Conservation (phyloP, 2,329 filamentous ascomycete genomes). For the Colletotrichum tropicicola region DNA sequence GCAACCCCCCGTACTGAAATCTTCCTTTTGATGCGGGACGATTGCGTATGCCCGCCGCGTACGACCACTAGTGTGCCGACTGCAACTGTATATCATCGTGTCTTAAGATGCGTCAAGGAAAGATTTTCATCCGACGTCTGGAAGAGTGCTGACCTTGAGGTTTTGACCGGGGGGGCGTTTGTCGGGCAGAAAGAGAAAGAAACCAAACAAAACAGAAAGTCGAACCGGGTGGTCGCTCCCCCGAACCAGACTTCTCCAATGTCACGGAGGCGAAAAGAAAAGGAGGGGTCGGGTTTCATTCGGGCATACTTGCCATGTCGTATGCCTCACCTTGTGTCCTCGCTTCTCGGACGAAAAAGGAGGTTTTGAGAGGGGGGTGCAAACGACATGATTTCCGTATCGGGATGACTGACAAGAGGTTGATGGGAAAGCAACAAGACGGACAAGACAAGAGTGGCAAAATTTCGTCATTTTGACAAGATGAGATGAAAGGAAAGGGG, state of each 20-base stretch:
- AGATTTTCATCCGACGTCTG: constrained; percentile 13
- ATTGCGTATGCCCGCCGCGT: too few relatives aligned
- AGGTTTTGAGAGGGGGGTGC: not conserved
- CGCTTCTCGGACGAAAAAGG: not conserved
- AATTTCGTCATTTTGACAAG: not conserved
- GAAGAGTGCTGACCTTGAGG: not conserved
- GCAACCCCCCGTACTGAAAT: too few relatives aligned
- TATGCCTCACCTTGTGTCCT: not conserved
- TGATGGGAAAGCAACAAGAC: too few relatives aligned
- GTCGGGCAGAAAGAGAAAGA: not conserved
- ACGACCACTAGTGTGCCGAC: too few relatives aligned
- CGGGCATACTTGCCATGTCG: not conserved
- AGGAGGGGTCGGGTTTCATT: not conserved
- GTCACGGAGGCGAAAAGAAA: not conserved
- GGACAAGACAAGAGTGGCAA: not conserved
- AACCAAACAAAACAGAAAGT: constrained; percentile 22
- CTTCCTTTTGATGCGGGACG: too few relatives aligned
- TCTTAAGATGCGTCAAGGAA: not conserved
- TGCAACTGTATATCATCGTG: not conserved
- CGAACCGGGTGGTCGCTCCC: constrained; percentile 16
- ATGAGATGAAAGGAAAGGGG: not conserved
- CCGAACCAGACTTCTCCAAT: not conserved
- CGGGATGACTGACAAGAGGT: too few relatives aligned
- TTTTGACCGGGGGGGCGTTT: not conserved
- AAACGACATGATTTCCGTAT: not conserved